Percentiles rank a stretch among this genome's conserved stretches.
phyloP scores from a whole-genome alignment of 164 flowering plant species.

The Umbellularia californica region DNA sequence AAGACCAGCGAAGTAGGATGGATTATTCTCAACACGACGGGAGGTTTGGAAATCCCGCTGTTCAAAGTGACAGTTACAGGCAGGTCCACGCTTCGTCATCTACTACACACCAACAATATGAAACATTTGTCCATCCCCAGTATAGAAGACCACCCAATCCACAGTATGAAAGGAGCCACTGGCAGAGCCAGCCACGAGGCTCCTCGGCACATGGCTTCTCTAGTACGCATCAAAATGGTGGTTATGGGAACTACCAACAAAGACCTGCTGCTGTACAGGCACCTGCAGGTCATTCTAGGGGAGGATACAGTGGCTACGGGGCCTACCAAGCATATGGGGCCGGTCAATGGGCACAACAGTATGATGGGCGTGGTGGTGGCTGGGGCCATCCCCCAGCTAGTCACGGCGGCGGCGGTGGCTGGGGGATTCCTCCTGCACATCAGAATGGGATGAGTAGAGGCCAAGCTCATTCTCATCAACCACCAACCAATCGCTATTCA shows the following conservation, averaged over 20 bases:
- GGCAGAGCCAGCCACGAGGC: constrained; percentile 11
- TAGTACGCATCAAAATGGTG: constrained; percentile 22
- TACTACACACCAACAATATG: not conserved
- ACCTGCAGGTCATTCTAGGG: constrained; percentile 15
- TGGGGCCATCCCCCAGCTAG: constrained; percentile 9
- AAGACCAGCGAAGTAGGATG: constrained; percentile 14
- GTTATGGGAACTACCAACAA: constrained; percentile 6
- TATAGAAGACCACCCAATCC: constrained; percentile 1
- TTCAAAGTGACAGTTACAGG: constrained; percentile 19
- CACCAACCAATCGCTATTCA: constrained; percentile 33
- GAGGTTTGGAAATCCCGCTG: constrained; percentile 4
- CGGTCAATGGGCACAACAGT: constrained; percentile 18
- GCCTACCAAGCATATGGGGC: constrained; percentile 26
- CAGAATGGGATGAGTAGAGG: constrained; percentile 26
- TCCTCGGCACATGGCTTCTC: constrained; percentile 12
- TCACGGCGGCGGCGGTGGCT: constrained; percentile 3
- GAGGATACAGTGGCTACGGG: constrained; percentile 21
- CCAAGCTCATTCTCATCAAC: constrained; percentile 28
- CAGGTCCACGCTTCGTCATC: constrained; percentile 19
- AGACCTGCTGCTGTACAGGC: constrained; percentile 15
- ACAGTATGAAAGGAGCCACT: constrained; percentile 14
- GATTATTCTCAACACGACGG: constrained; percentile 18
- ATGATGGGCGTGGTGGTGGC: not conserved
- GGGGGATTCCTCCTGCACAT: constrained; percentile 20
- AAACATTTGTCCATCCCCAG: constrained; percentile 15